These are phyloP conservation scores for Neonectria coccinea DNA, from an alignment of 2,329 filamentous ascomycete species.

Conservation along the genomic window DNA sequence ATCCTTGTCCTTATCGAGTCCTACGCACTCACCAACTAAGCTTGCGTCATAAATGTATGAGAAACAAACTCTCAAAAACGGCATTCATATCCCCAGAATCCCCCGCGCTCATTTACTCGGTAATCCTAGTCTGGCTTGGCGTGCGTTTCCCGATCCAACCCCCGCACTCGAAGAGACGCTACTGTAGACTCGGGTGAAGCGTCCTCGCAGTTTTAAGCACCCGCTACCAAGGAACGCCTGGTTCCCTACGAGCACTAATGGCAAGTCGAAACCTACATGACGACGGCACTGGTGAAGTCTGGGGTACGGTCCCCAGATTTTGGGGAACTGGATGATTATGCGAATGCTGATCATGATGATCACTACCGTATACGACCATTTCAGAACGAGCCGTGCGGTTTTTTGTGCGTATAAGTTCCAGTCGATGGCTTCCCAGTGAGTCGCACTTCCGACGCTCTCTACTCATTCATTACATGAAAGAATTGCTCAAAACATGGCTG, in stretches of 20 bases:
- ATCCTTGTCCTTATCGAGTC: neutral
- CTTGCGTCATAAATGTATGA: neutral
- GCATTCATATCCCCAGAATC: neutral
- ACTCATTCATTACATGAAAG: neutral
- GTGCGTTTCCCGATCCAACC: neutral
- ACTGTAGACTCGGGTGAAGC: neutral
- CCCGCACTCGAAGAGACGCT: slow-evolving; percentile 8
- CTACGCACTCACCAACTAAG: too few species aligned
- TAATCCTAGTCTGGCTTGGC: neutral
- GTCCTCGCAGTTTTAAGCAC: slow-evolving; percentile 9
- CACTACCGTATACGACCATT: neutral
- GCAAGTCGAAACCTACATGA: neutral
- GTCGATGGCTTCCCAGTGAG: neutral
- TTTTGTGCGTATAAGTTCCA: neutral
- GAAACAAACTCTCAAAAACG: neutral
- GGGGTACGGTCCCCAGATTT: neutral
- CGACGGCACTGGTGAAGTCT: neutral
- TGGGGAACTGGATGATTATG: neutral
- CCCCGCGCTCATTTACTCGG: too few species aligned
- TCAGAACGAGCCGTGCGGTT: neutral
- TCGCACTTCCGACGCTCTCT: neutral
- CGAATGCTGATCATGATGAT: neutral
- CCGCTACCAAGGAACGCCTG: neutral
- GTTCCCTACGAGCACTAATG: neutral
- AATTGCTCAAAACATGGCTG: slow-evolving; percentile 8